phyloP scores from a whole-genome alignment of 192 early-diverging fungal genomes.

The Podila minutissima region DNA sequence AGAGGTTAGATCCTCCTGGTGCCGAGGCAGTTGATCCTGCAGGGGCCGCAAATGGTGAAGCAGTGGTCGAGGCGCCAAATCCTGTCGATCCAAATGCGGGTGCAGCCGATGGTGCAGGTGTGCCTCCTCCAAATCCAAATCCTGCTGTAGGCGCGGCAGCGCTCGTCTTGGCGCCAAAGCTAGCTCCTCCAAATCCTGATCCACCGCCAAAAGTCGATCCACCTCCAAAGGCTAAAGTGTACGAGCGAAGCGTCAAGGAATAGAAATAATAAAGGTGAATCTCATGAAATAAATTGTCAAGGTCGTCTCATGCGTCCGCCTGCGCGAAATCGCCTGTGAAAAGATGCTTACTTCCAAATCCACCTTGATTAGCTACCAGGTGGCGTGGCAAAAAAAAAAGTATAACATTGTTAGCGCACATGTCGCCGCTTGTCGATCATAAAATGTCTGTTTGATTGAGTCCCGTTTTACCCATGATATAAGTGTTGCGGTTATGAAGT shows the following conservation, averaged over 20 bases:
- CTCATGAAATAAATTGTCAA: neutral
- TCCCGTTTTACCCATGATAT: too few relatives aligned
- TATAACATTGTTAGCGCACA: neutral
- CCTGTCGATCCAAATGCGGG: neutral
- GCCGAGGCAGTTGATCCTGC: neutral
- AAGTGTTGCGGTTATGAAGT: too few relatives aligned
- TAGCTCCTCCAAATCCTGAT: neutral
- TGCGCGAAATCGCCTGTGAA: neutral
- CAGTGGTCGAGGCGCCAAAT: neutral
- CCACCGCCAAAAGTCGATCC: neutral
- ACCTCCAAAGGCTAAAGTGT: neutral
- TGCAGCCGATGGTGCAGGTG: neutral
- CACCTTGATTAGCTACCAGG: neutral
- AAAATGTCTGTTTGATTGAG: neutral
- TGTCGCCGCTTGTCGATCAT: neutral
- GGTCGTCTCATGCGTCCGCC: neutral
- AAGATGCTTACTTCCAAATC: neutral
- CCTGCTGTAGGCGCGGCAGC: neutral
- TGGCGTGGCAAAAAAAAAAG: neutral
- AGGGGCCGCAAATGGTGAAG: neutral
- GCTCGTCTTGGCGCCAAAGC: neutral
- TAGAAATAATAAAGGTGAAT: neutral
- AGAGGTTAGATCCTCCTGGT: constrained; percentile 7
- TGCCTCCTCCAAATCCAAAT: constrained; percentile 6
- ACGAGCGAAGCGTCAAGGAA: neutral